Evolutionary conservation across 306 rosid species (phyloP), one percentile per base, ranked within the genome.

Genomic region (Alnus glutinosa): DNA sequence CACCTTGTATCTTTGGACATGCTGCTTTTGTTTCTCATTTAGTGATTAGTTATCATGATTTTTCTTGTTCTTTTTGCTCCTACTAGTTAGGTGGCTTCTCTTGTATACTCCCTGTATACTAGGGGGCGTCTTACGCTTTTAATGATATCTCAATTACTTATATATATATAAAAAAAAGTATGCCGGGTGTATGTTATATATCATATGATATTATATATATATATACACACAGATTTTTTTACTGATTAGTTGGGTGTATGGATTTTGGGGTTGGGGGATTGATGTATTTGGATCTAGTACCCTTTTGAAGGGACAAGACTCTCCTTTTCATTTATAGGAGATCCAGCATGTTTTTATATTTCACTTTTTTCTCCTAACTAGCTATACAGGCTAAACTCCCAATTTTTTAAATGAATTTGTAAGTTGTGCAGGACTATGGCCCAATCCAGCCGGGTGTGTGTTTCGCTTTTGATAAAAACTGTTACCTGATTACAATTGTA

Each of bases 401-500:
- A 18, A 3, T 10, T 67, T 9, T 42, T 67, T 7, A 37, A 42
- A 58, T 9, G 2, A n/a, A 19, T 58, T 9, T 34, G 32, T 7
- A 14, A 34, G 70, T 36, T 34, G 3, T 64, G 16, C 48, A 36
- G 44, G 18, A 34, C 6, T 62, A 12, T 12, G 30, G 18, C n/a
- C 47, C 15, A 42, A 51, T 75, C 15, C 49, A 8, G 23, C 58
- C 1, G 48, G 46, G 28, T 49, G 5, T 57, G 34, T 8, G 42
- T 54, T 59, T 80, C 34, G 23, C 75, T 67, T 59, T 75, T 34
- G n/a, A 70, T 55, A 76, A 66, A 52, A 19, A 55, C 54, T 79
- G 76, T 78, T 70, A 52, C 69, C 71, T 71, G 61, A 32, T 64
- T 46, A 51, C 71, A 50, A 78, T 77, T 71, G 48, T 14, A 49